Conservation (phyloP, 169 alveolate genomes). For the Plasmodium falciparum region DNA sequence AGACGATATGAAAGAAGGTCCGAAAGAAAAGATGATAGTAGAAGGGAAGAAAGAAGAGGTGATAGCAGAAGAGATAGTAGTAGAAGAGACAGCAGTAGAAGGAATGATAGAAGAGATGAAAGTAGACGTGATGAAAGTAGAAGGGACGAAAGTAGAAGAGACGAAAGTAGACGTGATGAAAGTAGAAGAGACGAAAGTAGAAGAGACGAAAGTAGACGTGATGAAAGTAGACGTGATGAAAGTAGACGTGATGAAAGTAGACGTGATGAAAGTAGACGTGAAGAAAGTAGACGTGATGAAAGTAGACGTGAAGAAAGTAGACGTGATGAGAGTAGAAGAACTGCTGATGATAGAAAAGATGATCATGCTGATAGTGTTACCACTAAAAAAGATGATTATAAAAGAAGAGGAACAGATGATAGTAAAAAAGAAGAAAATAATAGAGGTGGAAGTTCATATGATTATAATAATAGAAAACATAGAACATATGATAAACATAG, state of each 20-base stretch:
- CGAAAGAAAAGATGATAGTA: conserved; percentile 23
- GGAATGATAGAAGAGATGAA: conserved; percentile 1
- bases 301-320: conserved; percentile 1
- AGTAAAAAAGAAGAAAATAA: conserved; percentile 12
- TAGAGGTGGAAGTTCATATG: conserved; percentile 24
- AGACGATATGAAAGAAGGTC: conserved; percentile 18
- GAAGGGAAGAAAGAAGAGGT: conserved; percentile 29
- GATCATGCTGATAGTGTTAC: conserved; percentile 17
- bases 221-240: not conserved
- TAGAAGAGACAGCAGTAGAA: conserved; percentile 11
- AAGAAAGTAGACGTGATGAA: conserved; percentile 16
- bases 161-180: conserved; percentile 16
- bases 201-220: conserved; percentile 1
- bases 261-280: conserved; percentile 18
- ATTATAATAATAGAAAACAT: conserved; percentile 12
- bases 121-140: conserved; percentile 15
- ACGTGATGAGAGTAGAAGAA: not conserved
- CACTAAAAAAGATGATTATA: not conserved
- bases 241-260: not conserved
- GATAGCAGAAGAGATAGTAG: not conserved
- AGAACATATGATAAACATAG: conserved; percentile 18
- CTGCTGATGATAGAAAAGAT: not conserved
- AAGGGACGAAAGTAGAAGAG: conserved; percentile 19
- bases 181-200: conserved; percentile 13
- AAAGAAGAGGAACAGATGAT: conserved; percentile 14